Base-by-base conservation (phyloP, 108 stramenopile genomes). In the Skeletonema grethae region DNA sequence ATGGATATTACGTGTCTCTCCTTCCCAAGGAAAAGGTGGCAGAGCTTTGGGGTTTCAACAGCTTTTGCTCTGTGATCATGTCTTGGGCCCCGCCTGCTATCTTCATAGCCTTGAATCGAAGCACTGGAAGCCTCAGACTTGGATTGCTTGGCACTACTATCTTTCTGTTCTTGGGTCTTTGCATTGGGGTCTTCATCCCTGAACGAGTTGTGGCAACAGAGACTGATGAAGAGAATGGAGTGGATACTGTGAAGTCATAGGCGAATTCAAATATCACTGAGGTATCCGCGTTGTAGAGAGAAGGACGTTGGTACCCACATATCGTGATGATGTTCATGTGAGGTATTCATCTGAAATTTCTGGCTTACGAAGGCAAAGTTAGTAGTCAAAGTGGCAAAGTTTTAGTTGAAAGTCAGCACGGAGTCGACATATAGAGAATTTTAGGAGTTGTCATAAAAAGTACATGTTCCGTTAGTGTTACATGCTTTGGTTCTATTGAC, bases 1-100 rank as follows among this genome's bases (percentile, higher is more conserved):
- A 70, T 41, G 71, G 67, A 4, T 69, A 60, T 8, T 74, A 34
- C 31, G 73, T 74, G 13, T 31, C 66, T 15, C n/a, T 74, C 9
- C 57, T 69, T 22, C 73, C 73, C 6, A 8, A 74, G 38, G 73
- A 73, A 38, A 67, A 66, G 30, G 78, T 74, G n/a, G 62, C 65
- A 13, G 78, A 79, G 59, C 73, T 79, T 10, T 74, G 73, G 78
- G 78, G 78, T 48, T 63, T 80, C 11, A 75, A 80, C 46, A 61
- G 61, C 22, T 80, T 75, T 56, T 74, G 74, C 58, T 41, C 60
- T 28, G 73, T 75, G 45, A 75, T 62, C 25, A n/a, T 75, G 20
- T 74, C 69, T 11, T 80, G 79, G 79, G 60, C 75, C 24, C 79
- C 79, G 18, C 79, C 79, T 46, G 10, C 65, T 16, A 60, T 80